Conservation (phyloP, 2,329 filamentous ascomycete species). For the Samsoniella hepiali region DNA sequence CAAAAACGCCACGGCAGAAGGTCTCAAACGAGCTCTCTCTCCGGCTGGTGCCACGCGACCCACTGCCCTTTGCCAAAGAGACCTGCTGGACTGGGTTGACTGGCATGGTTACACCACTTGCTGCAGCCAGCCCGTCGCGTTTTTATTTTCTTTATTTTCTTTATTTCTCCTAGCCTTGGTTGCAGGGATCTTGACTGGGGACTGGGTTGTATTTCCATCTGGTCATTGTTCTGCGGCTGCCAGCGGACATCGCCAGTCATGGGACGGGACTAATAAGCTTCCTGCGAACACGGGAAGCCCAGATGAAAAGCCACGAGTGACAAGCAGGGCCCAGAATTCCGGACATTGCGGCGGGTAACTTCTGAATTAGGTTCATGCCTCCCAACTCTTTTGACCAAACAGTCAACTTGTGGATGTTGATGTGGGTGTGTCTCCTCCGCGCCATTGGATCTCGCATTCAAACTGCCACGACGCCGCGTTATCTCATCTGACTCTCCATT, state of each 20-base stretch:
- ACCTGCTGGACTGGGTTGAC: neutral
- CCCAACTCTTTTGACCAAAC: neutral
- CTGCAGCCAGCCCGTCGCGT: constrained; percentile 7
- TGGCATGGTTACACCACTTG: constrained; percentile 14
- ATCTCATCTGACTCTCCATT: constrained; percentile 15
- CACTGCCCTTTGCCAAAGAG: neutral
- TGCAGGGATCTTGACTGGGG: constrained; percentile 13
- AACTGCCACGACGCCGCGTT: constrained; percentile 8
- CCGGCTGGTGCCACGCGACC: constrained; percentile 15
- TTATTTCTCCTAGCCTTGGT: constrained; percentile 15
- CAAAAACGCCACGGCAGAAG: constrained; percentile 18
- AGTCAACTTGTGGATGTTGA: constrained; percentile 1
- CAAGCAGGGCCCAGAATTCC: constrained; percentile 12
- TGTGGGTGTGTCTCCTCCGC: constrained; percentile 9
- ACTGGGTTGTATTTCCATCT: constrained; percentile 6
- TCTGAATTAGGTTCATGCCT: constrained; percentile 14
- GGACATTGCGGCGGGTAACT: constrained; percentile 16
- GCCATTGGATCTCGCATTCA: constrained; percentile 17
- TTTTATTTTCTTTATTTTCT: constrained; percentile 8
- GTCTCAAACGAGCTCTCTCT: constrained; percentile 18
- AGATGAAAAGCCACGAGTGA: constrained; percentile 3
- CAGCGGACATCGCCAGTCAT: constrained; percentile 15
- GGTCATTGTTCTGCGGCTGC: constrained; percentile 9
- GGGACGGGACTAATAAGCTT: constrained; percentile 4
- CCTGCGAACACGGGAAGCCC: neutral